phyloP scores from a whole-genome alignment of 148 eudicot genomes.

The Camellia japonica region DNA sequence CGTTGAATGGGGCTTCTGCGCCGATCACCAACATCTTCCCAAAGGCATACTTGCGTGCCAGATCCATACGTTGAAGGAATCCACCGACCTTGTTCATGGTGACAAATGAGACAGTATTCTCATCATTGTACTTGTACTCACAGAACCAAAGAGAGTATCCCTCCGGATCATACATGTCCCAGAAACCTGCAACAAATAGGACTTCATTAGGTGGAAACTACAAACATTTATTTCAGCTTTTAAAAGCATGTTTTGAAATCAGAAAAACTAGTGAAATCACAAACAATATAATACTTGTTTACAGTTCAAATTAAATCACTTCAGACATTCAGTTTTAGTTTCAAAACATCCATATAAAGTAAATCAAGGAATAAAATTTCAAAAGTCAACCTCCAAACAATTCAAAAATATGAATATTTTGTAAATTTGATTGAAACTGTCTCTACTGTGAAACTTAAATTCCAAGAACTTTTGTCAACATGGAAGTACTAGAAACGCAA shows the following conservation, averaged over 20 bases:
- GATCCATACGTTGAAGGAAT: conserved; percentile 44
- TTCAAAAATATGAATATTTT: too few species aligned
- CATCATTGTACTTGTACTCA: conserved; percentile 53
- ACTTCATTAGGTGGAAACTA: not conserved
- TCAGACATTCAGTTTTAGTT: too few species aligned
- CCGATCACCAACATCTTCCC: conserved; percentile 50
- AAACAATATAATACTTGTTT: too few species aligned
- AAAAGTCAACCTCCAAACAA: too few species aligned
- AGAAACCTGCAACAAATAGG: conserved; percentile 48
- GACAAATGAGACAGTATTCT: conserved; percentile 45
- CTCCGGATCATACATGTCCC: conserved; percentile 84
- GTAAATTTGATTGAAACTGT: too few species aligned
- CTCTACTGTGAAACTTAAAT: too few species aligned
- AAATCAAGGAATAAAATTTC: too few species aligned
- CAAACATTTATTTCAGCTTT: too few species aligned
- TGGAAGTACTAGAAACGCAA: not conserved
- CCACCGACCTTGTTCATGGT: conserved; percentile 44
- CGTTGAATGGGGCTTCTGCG: conserved; percentile 38
- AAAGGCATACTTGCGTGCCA: conserved; percentile 45
- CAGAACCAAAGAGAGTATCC: conserved; percentile 64
- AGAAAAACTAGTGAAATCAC: too few species aligned
- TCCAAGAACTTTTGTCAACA: too few species aligned
- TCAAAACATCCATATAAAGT: too few species aligned
- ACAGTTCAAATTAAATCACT: too few species aligned
- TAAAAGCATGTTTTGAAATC: not conserved